These are phyloP conservation scores for Conticribra guillardii DNA, from an alignment of 108 stramenopile genomes.

Conservation along the genomic window DNA sequence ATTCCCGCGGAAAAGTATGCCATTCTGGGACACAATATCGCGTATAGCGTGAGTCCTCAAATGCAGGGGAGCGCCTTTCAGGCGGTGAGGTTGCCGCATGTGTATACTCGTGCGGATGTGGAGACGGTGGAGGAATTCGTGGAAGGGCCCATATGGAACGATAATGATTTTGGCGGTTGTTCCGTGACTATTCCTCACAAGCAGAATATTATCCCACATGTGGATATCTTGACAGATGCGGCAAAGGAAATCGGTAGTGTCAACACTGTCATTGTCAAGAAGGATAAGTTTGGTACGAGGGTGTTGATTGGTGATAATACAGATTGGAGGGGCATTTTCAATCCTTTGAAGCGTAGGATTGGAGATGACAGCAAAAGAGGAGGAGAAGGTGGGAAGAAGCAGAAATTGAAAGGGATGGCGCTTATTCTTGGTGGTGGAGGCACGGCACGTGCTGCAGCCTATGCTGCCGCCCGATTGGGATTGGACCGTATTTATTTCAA, in stretches of 20 bases:
- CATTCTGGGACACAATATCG: conserved; percentile 94
- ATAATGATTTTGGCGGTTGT: conserved; percentile 84
- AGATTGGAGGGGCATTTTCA: conserved; percentile 98
- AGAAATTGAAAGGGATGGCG: conserved; percentile 40
- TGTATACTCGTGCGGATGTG: conserved; percentile 84
- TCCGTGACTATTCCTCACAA: conserved; percentile 99
- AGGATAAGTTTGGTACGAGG: conserved; percentile 65
- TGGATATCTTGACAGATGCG: conserved; percentile 92
- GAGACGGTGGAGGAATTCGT: conserved; percentile 84
- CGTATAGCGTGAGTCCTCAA: conserved; percentile 93
- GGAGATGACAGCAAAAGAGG: conserved; percentile 43
- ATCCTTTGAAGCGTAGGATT: conserved; percentile 80
- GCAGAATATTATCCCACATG: conserved; percentile 88
- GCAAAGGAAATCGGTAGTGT: conserved; percentile 97
- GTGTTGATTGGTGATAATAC: conserved; percentile 96
- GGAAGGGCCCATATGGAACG: conserved; percentile 83
- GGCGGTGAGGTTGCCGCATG: conserved; percentile 82
- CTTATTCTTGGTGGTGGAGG: conserved; percentile 97
- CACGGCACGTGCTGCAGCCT: conserved; percentile 96
- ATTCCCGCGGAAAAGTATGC: conserved; percentile 75
- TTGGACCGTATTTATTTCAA: conserved; percentile 91
- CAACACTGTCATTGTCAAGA: conserved; percentile 89
- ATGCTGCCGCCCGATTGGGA: conserved; percentile 80
- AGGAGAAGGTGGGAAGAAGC: conserved; percentile 15
- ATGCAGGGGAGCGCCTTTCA: conserved; percentile 97